Evolutionary conservation across 1,284 basidiomycete species (phyloP).

Genomic region (Pulveroboletus sp.): DNA sequence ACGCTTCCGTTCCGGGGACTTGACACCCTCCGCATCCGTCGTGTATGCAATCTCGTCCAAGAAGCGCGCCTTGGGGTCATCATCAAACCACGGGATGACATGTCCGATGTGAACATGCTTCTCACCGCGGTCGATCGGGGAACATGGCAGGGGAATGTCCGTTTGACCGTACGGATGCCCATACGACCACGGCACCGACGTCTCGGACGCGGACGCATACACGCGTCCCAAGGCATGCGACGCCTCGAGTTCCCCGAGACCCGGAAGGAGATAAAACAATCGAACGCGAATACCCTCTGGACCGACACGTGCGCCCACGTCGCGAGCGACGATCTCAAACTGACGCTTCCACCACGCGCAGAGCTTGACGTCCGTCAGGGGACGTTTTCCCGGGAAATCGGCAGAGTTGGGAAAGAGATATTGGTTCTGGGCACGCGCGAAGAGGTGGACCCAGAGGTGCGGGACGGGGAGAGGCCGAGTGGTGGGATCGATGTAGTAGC

Average conservation of each 20-base stretch:
- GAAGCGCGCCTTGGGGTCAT: conserved; percentile 92
- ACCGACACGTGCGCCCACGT: conserved; percentile 21
- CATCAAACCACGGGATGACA: conserved; percentile 84
- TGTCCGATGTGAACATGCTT: conserved; percentile 53
- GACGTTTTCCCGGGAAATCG: conserved; percentile 69
- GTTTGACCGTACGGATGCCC: conserved; percentile 71
- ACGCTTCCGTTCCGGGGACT: conserved; percentile 58
- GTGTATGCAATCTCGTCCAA: conserved; percentile 81
- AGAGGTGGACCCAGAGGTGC: conserved; percentile 80
- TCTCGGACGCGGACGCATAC: conserved; percentile 26
- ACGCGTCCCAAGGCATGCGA: conserved; percentile 50
- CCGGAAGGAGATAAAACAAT: conserved; percentile 72
- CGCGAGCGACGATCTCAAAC: conserved; percentile 51
- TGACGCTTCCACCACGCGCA: conserved; percentile 92
- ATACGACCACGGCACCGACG: conserved; percentile 54
- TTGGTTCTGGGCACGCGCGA: conserved; percentile 87
- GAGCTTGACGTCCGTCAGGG: conserved; percentile 75
- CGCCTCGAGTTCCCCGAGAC: conserved; percentile 70
- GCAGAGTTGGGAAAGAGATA: conserved; percentile 94
- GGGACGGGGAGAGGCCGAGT: conserved; percentile 56
- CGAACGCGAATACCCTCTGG: conserved; percentile 26
- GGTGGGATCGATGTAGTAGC: conserved; percentile 63
- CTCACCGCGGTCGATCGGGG: conserved; percentile 15
- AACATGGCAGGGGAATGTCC: conserved; percentile 44
- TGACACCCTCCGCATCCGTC: conserved; percentile 56